Conservation (phyloP, 2,329 filamentous ascomycete genomes). For the Beauveria medogensis region DNA sequence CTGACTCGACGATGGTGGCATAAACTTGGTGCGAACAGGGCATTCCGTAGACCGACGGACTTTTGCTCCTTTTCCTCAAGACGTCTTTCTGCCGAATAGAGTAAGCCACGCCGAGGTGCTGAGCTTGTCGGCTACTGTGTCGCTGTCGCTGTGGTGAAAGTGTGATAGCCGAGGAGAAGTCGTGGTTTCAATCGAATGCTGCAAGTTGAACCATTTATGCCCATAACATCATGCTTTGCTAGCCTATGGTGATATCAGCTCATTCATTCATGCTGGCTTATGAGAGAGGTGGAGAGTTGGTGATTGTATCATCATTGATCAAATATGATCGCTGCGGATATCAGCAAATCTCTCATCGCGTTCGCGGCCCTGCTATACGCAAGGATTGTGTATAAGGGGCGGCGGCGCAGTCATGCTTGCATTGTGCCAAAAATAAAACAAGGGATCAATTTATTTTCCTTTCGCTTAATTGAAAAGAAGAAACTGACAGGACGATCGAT, state of each 20-base stretch:
- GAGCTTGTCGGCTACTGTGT: neutral
- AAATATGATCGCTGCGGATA: slow-evolving; percentile 6
- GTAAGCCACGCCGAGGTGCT: neutral
- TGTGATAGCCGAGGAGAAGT: neutral
- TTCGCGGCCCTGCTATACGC: neutral
- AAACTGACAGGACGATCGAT: neutral
- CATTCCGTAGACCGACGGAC: neutral
- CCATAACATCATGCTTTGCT: no score
- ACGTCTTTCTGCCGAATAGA: neutral
- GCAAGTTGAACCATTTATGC: no score
- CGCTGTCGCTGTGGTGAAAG: no score
- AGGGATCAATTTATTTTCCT: neutral
- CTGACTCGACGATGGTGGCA: slow-evolving; percentile 1
- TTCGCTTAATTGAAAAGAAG: neutral
- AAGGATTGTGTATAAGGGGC: neutral
- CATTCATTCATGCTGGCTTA: neutral
- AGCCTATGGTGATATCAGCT: neutral
- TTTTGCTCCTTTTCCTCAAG: no score
- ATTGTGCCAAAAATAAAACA: neutral
- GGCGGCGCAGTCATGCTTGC: neutral
- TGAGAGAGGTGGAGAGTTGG: neutral
- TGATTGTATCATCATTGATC: neutral
- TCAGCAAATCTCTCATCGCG: slow-evolving; percentile 3
- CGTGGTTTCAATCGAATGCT: no score
- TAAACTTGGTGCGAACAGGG: neutral